Evolutionary conservation across 805 yeast species (phyloP).

Genomic region (Saturnispora mendoncae): DNA sequence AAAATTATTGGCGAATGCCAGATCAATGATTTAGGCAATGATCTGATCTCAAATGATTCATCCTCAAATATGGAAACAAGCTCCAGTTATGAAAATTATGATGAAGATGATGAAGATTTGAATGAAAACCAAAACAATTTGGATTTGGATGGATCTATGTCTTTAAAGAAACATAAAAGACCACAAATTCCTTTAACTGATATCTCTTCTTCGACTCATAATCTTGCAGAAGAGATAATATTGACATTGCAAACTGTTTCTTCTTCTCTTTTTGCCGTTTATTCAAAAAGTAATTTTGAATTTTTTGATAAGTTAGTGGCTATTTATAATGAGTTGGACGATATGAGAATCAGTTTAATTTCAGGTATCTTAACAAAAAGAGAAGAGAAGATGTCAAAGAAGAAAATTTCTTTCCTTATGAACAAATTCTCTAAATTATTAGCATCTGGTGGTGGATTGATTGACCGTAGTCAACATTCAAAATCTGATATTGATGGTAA

Average conservation of each 20-base stretch:
- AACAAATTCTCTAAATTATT: conserved; percentile 55
- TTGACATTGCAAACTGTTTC: conserved; percentile 49
- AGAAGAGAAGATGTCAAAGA: conserved; percentile 42
- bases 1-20: conserved; percentile 34
- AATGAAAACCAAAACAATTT: neutral
- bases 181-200: conserved; percentile 50
- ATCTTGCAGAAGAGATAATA: conserved; percentile 46
- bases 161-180: conserved; percentile 17
- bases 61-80: conserved; percentile 9
- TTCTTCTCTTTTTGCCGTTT: conserved; percentile 59
- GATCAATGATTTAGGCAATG: conserved; percentile 1
- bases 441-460: conserved; percentile 33
- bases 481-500: conserved; percentile 38
- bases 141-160: neutral
- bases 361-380: conserved; percentile 44
- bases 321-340: conserved; percentile 50
- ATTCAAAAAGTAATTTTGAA: conserved; percentile 62
- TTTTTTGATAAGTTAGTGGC: conserved; percentile 46
- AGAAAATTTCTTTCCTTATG: conserved; percentile 43
- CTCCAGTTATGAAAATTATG: conserved; percentile 12
- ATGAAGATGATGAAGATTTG: conserved; percentile 11
- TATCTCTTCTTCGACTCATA: conserved; percentile 29
- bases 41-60: neutral
- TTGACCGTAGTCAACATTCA: conserved; percentile 22
- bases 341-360: conserved; percentile 44